phyloP scores from a whole-genome alignment of 1,284 basidiomycete species.

The Ustilago crameri region DNA sequence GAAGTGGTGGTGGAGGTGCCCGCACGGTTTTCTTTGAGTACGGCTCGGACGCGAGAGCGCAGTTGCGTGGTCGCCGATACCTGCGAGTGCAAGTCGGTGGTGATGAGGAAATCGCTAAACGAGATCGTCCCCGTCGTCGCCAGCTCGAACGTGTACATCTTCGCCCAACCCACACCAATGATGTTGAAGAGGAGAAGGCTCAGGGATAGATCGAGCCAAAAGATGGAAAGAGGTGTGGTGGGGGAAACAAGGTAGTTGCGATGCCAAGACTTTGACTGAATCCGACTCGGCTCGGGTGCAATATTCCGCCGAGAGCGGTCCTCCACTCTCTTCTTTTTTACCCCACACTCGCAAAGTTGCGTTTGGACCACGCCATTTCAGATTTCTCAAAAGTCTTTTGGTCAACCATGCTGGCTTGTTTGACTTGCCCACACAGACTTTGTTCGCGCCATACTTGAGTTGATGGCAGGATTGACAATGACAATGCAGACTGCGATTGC shows the following conservation, averaged over 20 bases:
- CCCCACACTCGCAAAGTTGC: background rate
- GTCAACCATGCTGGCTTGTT: too few species aligned
- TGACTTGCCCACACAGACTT: too few species aligned
- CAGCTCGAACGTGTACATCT: slow-evolving; percentile 58
- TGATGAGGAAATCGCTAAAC: slow-evolving; percentile 51
- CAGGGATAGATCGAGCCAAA: too few species aligned
- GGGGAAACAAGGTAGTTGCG: too few species aligned
- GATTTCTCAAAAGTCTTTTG: too few species aligned
- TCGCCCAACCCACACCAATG: too few species aligned
- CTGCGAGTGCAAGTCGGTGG: slow-evolving; percentile 44
- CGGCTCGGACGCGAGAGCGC: slow-evolving; percentile 47
- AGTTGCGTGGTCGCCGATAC: slow-evolving; percentile 57
- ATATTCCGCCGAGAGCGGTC: background rate
- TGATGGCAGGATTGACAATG: too few species aligned
- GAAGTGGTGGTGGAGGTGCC: background rate
- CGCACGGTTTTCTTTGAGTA: slow-evolving; percentile 51
- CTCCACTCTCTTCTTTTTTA: background rate
- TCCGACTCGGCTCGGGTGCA: too few species aligned
- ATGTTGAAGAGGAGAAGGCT: background rate
- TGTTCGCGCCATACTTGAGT: too few species aligned
- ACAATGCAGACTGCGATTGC: too few species aligned
- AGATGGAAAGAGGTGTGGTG: too few species aligned
- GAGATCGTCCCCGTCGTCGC: slow-evolving; percentile 56
- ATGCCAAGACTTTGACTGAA: too few species aligned
- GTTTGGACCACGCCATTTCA: slow-evolving; percentile 19